phyloP scores from a whole-genome alignment of 2,329 filamentous ascomycete genomes.

The Fusarium sterilihyphosum region DNA sequence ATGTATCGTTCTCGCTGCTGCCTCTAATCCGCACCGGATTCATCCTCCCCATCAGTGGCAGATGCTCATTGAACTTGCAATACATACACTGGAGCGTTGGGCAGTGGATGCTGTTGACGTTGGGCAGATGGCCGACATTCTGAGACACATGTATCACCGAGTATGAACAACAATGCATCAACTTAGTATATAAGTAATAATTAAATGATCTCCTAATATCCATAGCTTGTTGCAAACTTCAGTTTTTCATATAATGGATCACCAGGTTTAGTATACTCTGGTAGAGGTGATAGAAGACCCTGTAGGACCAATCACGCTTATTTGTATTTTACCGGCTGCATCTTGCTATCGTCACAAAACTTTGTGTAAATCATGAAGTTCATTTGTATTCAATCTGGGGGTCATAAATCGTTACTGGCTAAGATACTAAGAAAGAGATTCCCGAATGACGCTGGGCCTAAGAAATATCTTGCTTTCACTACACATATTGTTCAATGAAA shows the following conservation, averaged over 20 bases:
- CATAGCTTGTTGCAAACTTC: not conserved
- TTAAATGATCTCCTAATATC: no score
- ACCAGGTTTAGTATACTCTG: not conserved
- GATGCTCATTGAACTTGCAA: not conserved
- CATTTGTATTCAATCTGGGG: not conserved
- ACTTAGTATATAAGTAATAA: not conserved
- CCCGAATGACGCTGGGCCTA: not conserved
- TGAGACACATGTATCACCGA: not conserved
- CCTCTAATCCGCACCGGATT: not conserved
- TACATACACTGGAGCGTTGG: constrained; percentile 2
- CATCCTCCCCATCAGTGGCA: constrained; percentile 3
- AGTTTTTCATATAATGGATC: not conserved
- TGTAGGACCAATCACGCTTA: not conserved
- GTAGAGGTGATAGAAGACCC: not conserved
- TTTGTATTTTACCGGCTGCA: not conserved
- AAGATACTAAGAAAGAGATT: not conserved
- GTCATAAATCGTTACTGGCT: not conserved
- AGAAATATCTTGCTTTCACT: not conserved
- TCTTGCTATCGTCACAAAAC: not conserved
- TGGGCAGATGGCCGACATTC: not conserved
- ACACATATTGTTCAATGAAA: not conserved
- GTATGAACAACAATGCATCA: not conserved
- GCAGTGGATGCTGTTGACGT: not conserved
- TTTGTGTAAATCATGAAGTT: not conserved
- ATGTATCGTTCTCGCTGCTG: not conserved